These are phyloP conservation scores for Fraxinus quadrangulata DNA, from an alignment of 257 asterid genomes.

Conservation along the genomic window DNA sequence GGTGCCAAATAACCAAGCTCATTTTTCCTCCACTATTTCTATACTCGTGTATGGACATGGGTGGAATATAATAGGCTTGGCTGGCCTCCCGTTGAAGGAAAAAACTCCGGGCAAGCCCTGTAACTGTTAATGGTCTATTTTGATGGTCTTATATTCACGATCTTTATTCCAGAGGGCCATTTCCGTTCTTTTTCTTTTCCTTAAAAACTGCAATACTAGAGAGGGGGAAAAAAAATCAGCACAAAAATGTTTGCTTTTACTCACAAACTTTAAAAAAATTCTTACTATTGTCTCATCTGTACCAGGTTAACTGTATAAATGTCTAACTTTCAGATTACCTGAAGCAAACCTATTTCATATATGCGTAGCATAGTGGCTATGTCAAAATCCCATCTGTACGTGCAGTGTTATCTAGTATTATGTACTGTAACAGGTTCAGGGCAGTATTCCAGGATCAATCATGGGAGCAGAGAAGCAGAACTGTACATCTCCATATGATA, in stretches of 20 bases:
- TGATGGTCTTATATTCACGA: too few species aligned
- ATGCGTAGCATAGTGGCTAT: not conserved
- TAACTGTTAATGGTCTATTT: not conserved
- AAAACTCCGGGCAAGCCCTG: not conserved
- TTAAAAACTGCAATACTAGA: not conserved
- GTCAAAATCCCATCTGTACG: not conserved
- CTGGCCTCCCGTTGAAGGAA: not conserved
- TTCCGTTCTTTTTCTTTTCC: not conserved
- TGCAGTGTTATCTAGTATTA: not conserved
- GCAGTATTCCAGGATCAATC: conserved; percentile 24
- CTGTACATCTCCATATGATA: conserved; percentile 24
- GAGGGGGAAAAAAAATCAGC: too few species aligned
- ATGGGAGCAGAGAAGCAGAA: conserved; percentile 40
- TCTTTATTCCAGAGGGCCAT: not conserved
- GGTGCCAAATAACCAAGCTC: not conserved
- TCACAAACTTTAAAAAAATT: not conserved
- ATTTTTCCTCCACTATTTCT: not conserved
- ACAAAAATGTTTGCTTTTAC: not conserved
- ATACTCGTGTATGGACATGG: too few species aligned
- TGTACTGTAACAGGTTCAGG: not conserved
- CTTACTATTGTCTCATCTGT: not conserved
- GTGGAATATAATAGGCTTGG: not conserved
- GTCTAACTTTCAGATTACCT: not conserved
- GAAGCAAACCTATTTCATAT: not conserved
- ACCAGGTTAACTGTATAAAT: not conserved